Evolutionary conservation across 805 yeast genomes (phyloP).

Genomic region (Zygotorulaspora chibaensis): DNA sequence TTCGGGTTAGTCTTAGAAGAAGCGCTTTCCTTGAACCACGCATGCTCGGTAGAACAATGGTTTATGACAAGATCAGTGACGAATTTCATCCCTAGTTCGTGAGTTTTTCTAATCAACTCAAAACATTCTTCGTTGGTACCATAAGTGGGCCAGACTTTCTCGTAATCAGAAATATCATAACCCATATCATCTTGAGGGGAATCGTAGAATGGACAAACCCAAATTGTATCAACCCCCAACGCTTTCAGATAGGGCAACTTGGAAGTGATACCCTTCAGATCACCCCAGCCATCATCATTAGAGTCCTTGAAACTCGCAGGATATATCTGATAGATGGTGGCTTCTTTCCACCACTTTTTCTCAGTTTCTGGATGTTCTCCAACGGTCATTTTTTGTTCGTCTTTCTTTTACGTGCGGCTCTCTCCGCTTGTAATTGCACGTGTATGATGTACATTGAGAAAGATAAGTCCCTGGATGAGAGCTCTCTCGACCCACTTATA

Average conservation of each 20-base stretch:
- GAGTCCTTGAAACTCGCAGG: conserved; percentile 59
- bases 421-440: too few species aligned
- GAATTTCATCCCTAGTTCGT: conserved; percentile 47
- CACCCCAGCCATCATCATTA: conserved; percentile 57
- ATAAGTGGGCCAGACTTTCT: conserved; percentile 47
- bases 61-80: conserved; percentile 54
- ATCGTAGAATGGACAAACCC: conserved; percentile 56
- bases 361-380: conserved; percentile 12
- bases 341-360: conserved; percentile 50
- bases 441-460: too few species aligned
- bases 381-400: neutral
- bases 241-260: conserved; percentile 48
- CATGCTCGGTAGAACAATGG: conserved; percentile 52
- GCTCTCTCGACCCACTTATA: too few species aligned
- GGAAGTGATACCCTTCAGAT: conserved; percentile 49
- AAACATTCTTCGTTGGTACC: conserved; percentile 53
- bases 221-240: conserved; percentile 48
- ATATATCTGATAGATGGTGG: conserved; percentile 54
- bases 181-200: conserved; percentile 63
- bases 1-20: conserved; percentile 48
- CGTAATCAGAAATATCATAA: conserved; percentile 53
- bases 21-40: conserved; percentile 54
- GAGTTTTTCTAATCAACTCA: conserved; percentile 42
- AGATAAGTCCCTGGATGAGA: too few species aligned
- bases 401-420: neutral